Base-by-base conservation (phyloP, 1,139 yeast genomes). In the Scheffersomyces illinoinensis region DNA sequence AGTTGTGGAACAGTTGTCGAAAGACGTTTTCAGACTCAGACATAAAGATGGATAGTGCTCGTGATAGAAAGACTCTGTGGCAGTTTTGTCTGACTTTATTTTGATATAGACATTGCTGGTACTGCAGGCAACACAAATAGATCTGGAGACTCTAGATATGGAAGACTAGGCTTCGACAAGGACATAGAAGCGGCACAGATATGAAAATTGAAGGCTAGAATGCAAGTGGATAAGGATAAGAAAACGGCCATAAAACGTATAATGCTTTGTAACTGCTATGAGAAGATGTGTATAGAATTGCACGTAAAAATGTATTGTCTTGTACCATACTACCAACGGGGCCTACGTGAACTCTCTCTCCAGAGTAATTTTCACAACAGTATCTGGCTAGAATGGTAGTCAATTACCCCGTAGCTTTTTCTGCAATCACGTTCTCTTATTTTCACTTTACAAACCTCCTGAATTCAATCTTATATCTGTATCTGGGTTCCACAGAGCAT, bases 21-120 rank as follows among this genome's bases (percentile, higher is more conserved):
- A 81, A 81, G 56, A 75, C 73, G 62, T 71, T 76, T 62, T 81
- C 84, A 55, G 82, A 71, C 55, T 77, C 81, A n/a, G 80, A 66
- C 79, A 76, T 77, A 57, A 23, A 12, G 21, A 39, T 19, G 52
- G 5, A 1, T 20, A 8, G n/a, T n/a, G 19, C 18, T 20, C 10
- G 5, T 21, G 19, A 33, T 14, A 14, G 2, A 5, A 33, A 33
- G 43, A 33, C 4, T 33, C 14, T 12, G 43, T 33, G 14, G 43
- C 17, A 33, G 17, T 7, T 33, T 33, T 33, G 17, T 17, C 14
- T 33, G 43, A 14, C 17, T 33, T 12, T 24, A 24, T 8, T 24
- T 33, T 33, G 17, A 12, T 12, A 33, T 33, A 33, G 43, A 33
- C 4, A 4, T 10, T 12, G 10, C 17, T 33, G 43, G 43, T 33